Conservation (phyloP, 192 early-diverging fungal genomes). For the Podila epicladia region DNA sequence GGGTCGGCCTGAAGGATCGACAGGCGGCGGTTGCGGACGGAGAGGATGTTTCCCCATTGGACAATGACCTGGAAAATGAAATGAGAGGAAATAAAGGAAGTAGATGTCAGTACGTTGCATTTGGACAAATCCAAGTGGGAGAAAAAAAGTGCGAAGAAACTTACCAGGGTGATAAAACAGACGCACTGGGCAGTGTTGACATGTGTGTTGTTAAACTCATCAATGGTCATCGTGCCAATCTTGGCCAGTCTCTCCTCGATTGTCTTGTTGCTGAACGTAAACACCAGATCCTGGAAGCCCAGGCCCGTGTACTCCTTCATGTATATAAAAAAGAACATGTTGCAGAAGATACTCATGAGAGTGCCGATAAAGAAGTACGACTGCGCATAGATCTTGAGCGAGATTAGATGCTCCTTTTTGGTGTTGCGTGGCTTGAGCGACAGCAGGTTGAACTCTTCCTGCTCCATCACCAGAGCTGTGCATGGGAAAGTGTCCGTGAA, state of each 20-base stretch:
- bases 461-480: slow-evolving; percentile 80
- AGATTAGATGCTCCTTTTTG: slow-evolving; percentile 73
- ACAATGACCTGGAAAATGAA: slow-evolving; percentile 46
- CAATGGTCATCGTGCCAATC: slow-evolving; percentile 12
- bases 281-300: slow-evolving; percentile 44
- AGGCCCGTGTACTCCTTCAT: slow-evolving; percentile 68
- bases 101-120: too few relatives aligned
- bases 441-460: slow-evolving; percentile 81
- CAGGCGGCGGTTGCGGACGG: slow-evolving; percentile 64
- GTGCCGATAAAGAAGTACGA: slow-evolving; percentile 86
- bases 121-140: too few relatives aligned
- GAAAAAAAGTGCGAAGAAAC: too few relatives aligned
- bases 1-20: slow-evolving; percentile 75
- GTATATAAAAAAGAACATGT: slow-evolving; percentile 79
- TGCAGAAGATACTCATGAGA: slow-evolving; percentile 69
- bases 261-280: slow-evolving; percentile 35
- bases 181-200: slow-evolving; percentile 66
- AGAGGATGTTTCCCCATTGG: slow-evolving; percentile 71
- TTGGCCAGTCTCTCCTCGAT: slow-evolving; percentile 11
- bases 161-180: slow-evolving; percentile 65
- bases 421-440: slow-evolving; percentile 76
- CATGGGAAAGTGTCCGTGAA: slow-evolving; percentile 71
- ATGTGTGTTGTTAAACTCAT: slow-evolving; percentile 40
- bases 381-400: slow-evolving; percentile 72
- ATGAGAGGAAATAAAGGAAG: too few relatives aligned